phyloP scores from a whole-genome alignment of 352 stramenopile genomes.

The Plasmopara muralis region DNA sequence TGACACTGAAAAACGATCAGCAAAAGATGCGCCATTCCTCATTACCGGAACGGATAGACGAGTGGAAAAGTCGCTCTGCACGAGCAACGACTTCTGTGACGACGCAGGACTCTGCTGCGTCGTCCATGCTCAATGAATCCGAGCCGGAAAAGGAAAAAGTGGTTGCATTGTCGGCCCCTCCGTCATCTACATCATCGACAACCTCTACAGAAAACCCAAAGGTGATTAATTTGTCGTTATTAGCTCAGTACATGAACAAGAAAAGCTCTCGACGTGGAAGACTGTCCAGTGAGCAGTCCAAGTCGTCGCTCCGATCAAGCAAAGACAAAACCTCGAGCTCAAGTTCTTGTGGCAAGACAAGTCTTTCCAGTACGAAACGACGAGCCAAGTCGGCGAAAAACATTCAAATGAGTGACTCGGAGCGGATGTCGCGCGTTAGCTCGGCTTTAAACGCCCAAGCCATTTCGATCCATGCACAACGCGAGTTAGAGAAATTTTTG shows the following conservation, averaged over 20 bases:
- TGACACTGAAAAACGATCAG: conserved; percentile 5
- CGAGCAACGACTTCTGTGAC: conserved; percentile 14
- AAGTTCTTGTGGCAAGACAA: conserved; percentile 18
- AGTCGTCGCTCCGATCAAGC: conserved; percentile 18
- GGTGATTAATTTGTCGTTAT: conserved; percentile 22
- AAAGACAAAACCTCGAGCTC: conserved; percentile 9
- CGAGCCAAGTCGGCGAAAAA: conserved; percentile 36
- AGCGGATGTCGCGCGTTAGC: conserved; percentile 52
- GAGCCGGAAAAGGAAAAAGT: conserved; percentile 23
- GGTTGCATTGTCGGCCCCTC: conserved; percentile 13
- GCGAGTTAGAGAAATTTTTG: conserved; percentile 57
- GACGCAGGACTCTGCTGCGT: conserved; percentile 6
- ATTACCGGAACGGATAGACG: conserved; percentile 11
- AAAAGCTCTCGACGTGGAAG: conserved; percentile 14
- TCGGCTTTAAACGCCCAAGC: conserved; percentile 53
- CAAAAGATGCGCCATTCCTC: conserved; percentile 18
- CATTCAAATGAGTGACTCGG: conserved; percentile 33
- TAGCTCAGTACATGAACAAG: conserved; percentile 21
- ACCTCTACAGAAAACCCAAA: conserved; percentile 19
- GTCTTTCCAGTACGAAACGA: conserved; percentile 21
- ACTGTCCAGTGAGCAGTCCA: conserved; percentile 19
- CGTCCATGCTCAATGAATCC: conserved; percentile 15
- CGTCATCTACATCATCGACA: conserved; percentile 17
- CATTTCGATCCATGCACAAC: conserved; percentile 64
- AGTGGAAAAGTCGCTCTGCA: conserved; percentile 13